Percentiles rank a stretch among this genome's conserved stretches.
Conservation (phyloP, 495 filamentous ascomycete species). For the Clohesyomyces aquaticus region DNA sequence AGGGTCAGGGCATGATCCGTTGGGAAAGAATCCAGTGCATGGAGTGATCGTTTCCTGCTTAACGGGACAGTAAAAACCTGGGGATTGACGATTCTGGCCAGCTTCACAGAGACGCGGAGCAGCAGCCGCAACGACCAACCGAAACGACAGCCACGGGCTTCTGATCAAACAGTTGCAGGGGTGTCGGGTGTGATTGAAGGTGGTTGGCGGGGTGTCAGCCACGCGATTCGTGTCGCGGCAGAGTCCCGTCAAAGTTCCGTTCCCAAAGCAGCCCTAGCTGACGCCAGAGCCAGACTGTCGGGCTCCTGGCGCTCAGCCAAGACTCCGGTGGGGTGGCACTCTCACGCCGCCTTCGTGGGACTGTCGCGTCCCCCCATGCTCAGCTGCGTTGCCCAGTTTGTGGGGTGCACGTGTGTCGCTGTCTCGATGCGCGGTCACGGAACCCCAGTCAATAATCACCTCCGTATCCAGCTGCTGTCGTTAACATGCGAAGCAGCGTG, state of each 20-base stretch:
- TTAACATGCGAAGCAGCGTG: neutral
- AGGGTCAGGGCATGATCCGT: neutral
- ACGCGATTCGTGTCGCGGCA: constrained; percentile 39
- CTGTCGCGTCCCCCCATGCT: constrained; percentile 27
- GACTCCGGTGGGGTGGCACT: constrained; percentile 37
- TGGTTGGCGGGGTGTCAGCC: constrained; percentile 11
- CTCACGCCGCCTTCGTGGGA: constrained; percentile 36
- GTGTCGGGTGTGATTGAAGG: constrained; percentile 21
- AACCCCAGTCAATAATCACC: no score
- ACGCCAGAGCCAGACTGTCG: constrained; percentile 33
- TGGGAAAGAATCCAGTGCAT: neutral
- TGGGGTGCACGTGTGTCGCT: constrained; percentile 21
- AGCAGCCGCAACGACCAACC: constrained; percentile 15
- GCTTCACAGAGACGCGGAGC: neutral
- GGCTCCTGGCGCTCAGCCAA: constrained; percentile 30
- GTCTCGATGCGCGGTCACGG: neutral
- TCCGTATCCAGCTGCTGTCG: neutral
- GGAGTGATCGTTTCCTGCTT: neutral
- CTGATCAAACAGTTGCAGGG: neutral
- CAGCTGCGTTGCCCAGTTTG: constrained; percentile 24
- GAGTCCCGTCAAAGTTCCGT: constrained; percentile 27
- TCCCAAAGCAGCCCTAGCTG: constrained; percentile 19
- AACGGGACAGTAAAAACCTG: neutral
- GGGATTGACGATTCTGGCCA: neutral
- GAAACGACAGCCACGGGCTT: constrained; percentile 19